Conservation (phyloP, 768 basidiomycete genomes). For the Tylopilus cervinicoccineus region DNA sequence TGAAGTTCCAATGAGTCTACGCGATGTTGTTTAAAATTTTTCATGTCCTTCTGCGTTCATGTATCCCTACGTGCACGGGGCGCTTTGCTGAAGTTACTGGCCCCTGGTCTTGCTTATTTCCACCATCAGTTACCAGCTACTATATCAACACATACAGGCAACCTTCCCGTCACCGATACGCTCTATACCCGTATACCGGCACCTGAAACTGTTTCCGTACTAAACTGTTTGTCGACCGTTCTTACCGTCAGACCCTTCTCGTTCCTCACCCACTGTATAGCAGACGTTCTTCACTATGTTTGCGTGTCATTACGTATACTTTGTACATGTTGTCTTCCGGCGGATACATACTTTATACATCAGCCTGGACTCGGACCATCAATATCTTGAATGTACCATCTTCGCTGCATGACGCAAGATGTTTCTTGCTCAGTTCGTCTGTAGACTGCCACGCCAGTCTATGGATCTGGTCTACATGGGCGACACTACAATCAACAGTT, state of each 20-base stretch:
- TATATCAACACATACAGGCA: constrained; percentile 45
- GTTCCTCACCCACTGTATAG: constrained; percentile 66
- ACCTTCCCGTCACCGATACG: constrained; percentile 32
- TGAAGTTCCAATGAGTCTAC: constrained; percentile 87
- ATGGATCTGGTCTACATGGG: constrained; percentile 78
- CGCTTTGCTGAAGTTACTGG: constrained; percentile 31
- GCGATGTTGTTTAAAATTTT: constrained; percentile 78
- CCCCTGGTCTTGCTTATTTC: constrained; percentile 33
- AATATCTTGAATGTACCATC: constrained; percentile 86
- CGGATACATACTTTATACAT: constrained; percentile 42
- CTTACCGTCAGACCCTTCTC: constrained; percentile 38
- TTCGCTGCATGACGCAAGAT: constrained; percentile 87
- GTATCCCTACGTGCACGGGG: constrained; percentile 76
- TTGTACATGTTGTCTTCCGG: constrained; percentile 22
- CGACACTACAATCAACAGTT: constrained; percentile 41
- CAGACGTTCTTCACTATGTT: constrained; percentile 31
- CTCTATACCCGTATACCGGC: constrained; percentile 71
- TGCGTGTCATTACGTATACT: constrained; percentile 22
- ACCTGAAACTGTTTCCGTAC: constrained; percentile 67
- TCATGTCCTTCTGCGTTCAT: constrained; percentile 49
- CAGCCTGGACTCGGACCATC: constrained; percentile 56
- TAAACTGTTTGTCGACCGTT: constrained; percentile 28
- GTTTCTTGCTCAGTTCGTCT: constrained; percentile 28
- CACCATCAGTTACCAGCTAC: constrained; percentile 44
- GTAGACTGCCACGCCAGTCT: constrained; percentile 74